Evolutionary conservation across 768 basidiomycete genomes (phyloP).

Genomic region (Russula virescens): DNA sequence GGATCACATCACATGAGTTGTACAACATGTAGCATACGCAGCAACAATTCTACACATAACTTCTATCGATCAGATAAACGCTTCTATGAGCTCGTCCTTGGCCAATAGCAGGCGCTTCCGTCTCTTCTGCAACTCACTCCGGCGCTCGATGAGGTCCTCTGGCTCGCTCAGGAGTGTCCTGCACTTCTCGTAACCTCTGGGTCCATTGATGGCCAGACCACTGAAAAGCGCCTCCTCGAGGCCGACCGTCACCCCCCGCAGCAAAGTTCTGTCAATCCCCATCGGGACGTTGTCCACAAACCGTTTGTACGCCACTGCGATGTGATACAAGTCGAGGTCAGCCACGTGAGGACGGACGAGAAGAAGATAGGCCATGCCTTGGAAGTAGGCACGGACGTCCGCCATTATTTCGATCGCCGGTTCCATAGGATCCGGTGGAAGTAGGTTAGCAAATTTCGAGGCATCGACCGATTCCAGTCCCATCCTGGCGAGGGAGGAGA

Average conservation of each 20-base stretch:
- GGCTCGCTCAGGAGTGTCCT: slow-evolving; percentile 46
- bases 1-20: background rate
- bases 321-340: background rate
- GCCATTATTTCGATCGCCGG: slow-evolving; percentile 61
- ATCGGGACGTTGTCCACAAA: slow-evolving; percentile 52
- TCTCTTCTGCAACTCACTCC: slow-evolving; percentile 46
- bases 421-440: slow-evolving; percentile 48
- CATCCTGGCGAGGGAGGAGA: slow-evolving; percentile 35
- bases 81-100: slow-evolving; percentile 34
- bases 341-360: background rate
- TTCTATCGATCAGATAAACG: slow-evolving; percentile 13
- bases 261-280: slow-evolving; percentile 49
- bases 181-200: slow-evolving; percentile 41
- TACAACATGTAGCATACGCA: too few species aligned
- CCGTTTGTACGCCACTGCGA: slow-evolving; percentile 50
- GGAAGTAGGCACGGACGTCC: slow-evolving; percentile 65
- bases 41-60: too few species aligned
- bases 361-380: slow-evolving; percentile 38
- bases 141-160: slow-evolving; percentile 34
- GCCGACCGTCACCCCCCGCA: slow-evolving; percentile 41
- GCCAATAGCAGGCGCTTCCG: slow-evolving; percentile 43
- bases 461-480: slow-evolving; percentile 36
- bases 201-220: slow-evolving; percentile 45
- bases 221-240: slow-evolving; percentile 40
- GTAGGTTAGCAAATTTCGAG: slow-evolving; percentile 42